Conservation (phyloP, 441 rosid genomes). For the Aquilaria agallochum region DNA sequence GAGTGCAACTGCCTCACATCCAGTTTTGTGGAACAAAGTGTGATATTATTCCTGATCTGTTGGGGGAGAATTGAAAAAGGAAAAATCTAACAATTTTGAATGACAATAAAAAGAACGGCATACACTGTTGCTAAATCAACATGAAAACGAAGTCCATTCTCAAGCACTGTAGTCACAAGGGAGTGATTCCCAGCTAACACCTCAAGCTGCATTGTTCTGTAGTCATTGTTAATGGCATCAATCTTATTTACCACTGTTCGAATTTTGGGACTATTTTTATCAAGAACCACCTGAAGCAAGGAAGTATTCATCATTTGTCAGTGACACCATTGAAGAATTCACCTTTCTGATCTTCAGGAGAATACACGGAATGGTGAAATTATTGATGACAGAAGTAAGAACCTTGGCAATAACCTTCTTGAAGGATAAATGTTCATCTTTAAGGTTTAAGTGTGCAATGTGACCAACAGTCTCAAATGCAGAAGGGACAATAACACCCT, state of each 20-base stretch:
- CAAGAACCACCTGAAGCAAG: slow-evolving; percentile 67
- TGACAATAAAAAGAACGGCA: slow-evolving; percentile 19
- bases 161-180: slow-evolving; percentile 78
- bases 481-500: slow-evolving; percentile 69
- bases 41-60: background rate
- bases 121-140: slow-evolving; percentile 90
- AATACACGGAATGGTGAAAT: slow-evolving; percentile 8
- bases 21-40: background rate
- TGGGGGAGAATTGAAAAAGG: slow-evolving; percentile 4
- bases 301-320: slow-evolving; percentile 10
- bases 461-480: slow-evolving; percentile 90
- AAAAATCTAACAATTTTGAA: slow-evolving; percentile 11
- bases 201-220: slow-evolving; percentile 93
- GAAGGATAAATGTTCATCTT: slow-evolving; percentile 73
- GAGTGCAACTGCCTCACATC: background rate
- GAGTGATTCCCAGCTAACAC: slow-evolving; percentile 93
- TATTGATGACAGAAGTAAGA: slow-evolving; percentile 8
- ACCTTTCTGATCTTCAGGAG: background rate
- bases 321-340: slow-evolving; percentile 9
- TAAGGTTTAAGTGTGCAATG: slow-evolving; percentile 79
- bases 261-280: slow-evolving; percentile 87
- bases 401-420: slow-evolving; percentile 81
- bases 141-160: slow-evolving; percentile 81
- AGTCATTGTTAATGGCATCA: slow-evolving; percentile 79
- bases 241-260: slow-evolving; percentile 88